Evolutionary conservation across 192 early-diverging fungal genomes (phyloP), one percentile per base, ranked within the genome.

Genomic region (Pilaira anomala): DNA sequence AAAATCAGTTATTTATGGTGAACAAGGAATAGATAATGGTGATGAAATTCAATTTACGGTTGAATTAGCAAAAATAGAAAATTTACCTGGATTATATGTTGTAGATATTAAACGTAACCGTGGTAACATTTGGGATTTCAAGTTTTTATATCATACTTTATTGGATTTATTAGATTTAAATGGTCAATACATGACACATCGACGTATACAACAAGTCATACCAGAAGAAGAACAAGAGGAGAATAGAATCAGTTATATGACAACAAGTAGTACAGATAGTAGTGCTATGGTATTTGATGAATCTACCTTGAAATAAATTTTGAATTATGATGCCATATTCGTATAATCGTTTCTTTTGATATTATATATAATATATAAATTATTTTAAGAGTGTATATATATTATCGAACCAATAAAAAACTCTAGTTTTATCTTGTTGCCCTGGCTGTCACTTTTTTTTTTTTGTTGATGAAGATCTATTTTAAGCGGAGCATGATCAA

Each of bases 21-120:
- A 86, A 26, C 72, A 76, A 25, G 26, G 68, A 0, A 62, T 81
- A 22, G 85, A 86, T 59, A 74, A 75, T 6, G 87, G 88, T 14
- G 93, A 90, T 19, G 94, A 96, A 76, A 82, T 98, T 24, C 87
- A 87, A 36, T 87, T 96, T 76, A 83, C 85, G 14, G 87, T 98
- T 25, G 93, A 95, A 78, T 69, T 98, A 48, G 91, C 93, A 73
- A 86, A 85, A 67, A 89, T 98, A 69, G 91, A 93, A 78, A 95
- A 96, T 67, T 67, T 98, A 42, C 84, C 81, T 68, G 84, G 84
- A 41, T 65, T 91, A 21, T 89, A 88, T 53, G 87, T 87, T 39
- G 90, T 91, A 25, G 85, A 88, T 59, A 76, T 91, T 49, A 82
- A 83, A 9, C 80, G 90, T 3, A 78, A 86, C 63, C 83, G 83